Conservation (phyloP, 345 rosid species). For the Eucalyptus tenuipes region DNA sequence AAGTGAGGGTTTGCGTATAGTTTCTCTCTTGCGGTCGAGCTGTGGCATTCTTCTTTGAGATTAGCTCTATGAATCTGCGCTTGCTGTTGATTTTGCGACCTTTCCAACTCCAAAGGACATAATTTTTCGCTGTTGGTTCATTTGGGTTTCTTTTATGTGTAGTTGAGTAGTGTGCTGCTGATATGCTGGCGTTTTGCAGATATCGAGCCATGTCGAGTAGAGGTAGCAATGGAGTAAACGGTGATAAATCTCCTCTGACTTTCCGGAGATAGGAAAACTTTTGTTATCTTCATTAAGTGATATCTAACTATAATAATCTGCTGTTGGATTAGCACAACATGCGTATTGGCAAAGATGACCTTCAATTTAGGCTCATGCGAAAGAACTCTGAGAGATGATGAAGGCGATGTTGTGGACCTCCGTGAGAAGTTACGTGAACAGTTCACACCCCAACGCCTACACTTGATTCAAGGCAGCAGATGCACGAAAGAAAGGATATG, state of each 20-base stretch:
- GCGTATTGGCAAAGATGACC: slow-evolving; percentile 57
- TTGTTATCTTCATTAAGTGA: background rate
- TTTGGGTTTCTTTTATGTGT: background rate
- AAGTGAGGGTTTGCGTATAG: no score
- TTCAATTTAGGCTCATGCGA: slow-evolving; percentile 55
- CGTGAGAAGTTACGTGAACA: slow-evolving; percentile 52
- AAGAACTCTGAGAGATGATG: slow-evolving; percentile 28
- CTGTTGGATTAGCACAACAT: slow-evolving; percentile 19
- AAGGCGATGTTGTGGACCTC: slow-evolving; percentile 39
- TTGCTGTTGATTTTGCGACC: background rate
- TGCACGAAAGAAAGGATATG: slow-evolving; percentile 36
- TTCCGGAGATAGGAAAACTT: background rate
- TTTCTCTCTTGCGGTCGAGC: no score
- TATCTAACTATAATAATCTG: background rate
- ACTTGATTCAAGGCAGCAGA: slow-evolving; percentile 13
- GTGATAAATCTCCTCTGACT: background rate
- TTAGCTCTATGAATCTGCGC: background rate
- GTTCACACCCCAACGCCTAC: slow-evolving; percentile 19
- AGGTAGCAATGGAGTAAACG: slow-evolving; percentile 6
- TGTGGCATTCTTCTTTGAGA: no score
- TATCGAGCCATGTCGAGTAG: slow-evolving; percentile 30
- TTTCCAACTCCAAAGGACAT: background rate
- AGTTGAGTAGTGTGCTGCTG: background rate
- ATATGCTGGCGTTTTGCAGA: slow-evolving; percentile 23
- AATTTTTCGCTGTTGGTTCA: background rate